These are phyloP conservation scores for Parascedosporium putredinis DNA, from an alignment of 2,329 filamentous ascomycete species.

Conservation along the genomic window DNA sequence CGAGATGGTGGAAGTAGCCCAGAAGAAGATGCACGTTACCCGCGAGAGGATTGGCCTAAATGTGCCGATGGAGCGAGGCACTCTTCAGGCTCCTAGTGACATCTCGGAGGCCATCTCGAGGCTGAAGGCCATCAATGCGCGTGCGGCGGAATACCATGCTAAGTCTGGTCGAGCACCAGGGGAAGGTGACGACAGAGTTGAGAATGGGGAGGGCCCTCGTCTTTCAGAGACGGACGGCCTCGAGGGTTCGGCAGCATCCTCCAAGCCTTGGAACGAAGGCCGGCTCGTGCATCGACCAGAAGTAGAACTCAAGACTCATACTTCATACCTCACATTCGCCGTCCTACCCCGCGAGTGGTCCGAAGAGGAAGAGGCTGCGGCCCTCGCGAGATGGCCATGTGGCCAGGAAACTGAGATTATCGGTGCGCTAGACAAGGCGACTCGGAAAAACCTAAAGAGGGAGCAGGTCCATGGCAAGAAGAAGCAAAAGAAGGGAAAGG, in stretches of 20 bases:
- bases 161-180: slow-evolving; percentile 16
- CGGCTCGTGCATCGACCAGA: slow-evolving; percentile 72
- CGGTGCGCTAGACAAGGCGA: slow-evolving; percentile 41
- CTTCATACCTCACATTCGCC: slow-evolving; percentile 93
- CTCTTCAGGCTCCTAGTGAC: slow-evolving; percentile 58
- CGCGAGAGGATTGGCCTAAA: slow-evolving; percentile 71
- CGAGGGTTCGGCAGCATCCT: slow-evolving; percentile 11
- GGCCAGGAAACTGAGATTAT: slow-evolving; percentile 41
- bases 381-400: slow-evolving; percentile 54
- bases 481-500: slow-evolving; percentile 24
- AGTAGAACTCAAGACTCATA: slow-evolving; percentile 86
- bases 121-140: slow-evolving; percentile 62
- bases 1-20: slow-evolving; percentile 80
- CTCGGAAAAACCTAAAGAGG: slow-evolving; percentile 46
- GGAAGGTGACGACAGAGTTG: slow-evolving; percentile 16
- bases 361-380: slow-evolving; percentile 65
- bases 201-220: slow-evolving; percentile 10
- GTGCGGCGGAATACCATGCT: slow-evolving; percentile 54
- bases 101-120: slow-evolving; percentile 71
- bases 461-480: slow-evolving; percentile 39
- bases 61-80: slow-evolving; percentile 53
- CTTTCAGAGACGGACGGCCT: slow-evolving; percentile 17
- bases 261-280: slow-evolving; percentile 63
- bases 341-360: slow-evolving; percentile 79
- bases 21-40: slow-evolving; percentile 69